Evolutionary conservation across 2,329 filamentous ascomycete genomes (phyloP), one percentile per base, ranked within the genome.

Genomic region (Nigrograna mackinnonii): DNA sequence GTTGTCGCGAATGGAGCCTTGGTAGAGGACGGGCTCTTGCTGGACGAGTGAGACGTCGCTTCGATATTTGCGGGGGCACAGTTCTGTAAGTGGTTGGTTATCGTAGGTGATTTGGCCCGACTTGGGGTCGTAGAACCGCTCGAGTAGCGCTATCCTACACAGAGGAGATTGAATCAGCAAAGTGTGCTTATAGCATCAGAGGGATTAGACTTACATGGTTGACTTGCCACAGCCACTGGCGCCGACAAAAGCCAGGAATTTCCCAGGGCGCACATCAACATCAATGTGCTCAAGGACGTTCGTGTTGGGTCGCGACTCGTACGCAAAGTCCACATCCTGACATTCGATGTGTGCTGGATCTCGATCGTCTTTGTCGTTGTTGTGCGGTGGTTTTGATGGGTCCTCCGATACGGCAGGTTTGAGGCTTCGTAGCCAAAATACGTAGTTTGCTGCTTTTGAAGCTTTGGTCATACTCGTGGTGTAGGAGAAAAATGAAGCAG

Each of bases 381-480:
- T 59, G 18, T 57, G 56, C 1, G 64, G 62, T 22, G 57, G 58
- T 22, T 57, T 62, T 2, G 53, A 57, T n/a, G 53, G 32, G 12
- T 65, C 58, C 46, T 73, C 71, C 40, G 61, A 48, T 19, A 74
- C 68, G 19, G 57, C 62, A 3, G 71, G 60, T 13, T 60, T 59
- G 19, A 69, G 44, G 5, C 64, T 62, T 3, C 70, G 63, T 3
- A 77, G 58, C 68, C 70, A 70, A 21, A 75, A 67, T 7, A 76
- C 58, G 45, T 75, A 75, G 44, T 77, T 75, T 3, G 91, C 90
- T 1, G 92, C 89, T 44, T 91, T 87, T n/a, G 96, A 77, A 0
- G 94, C 91, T 72, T 97, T 97, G 54, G 91, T 89, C 88, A 97
- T 95, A 57, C 96, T 92, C 0, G 92, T 91, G 0, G 92, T 89